Conservation (phyloP, 495 filamentous ascomycete species). For the Amniculicola lignicola region DNA sequence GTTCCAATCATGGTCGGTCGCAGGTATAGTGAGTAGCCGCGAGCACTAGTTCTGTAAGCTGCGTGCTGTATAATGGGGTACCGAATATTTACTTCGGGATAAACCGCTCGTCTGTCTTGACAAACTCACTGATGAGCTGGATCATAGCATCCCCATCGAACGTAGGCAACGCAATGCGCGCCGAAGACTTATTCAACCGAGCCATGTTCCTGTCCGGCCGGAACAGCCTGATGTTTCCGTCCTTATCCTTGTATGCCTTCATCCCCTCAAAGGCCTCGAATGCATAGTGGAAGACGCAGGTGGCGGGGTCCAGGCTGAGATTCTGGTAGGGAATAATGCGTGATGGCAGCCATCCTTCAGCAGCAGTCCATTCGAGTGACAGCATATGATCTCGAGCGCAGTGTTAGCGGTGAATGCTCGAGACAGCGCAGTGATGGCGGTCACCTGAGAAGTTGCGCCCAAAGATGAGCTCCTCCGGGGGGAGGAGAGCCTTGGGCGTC, state of each 20-base stretch:
- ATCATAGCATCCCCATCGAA: constrained; percentile 69
- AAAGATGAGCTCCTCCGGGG: constrained; percentile 79
- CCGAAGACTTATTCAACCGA: constrained; percentile 81
- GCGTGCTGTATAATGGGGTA: not conserved
- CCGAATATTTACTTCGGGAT: constrained; percentile 63
- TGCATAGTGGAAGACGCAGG: constrained; percentile 97
- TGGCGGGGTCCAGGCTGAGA: constrained; percentile 90
- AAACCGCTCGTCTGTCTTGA: constrained; percentile 77
- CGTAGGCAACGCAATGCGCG: constrained; percentile 86
- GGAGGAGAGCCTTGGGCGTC: constrained; percentile 68
- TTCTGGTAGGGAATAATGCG: constrained; percentile 92
- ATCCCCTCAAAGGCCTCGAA: constrained; percentile 98
- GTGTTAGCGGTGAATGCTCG: constrained; percentile 19
- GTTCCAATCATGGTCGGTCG: constrained; percentile 97
- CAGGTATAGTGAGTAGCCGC: constrained; percentile 90
- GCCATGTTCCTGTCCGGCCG: constrained; percentile 96
- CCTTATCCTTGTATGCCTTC: constrained; percentile 89
- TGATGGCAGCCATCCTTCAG: constrained; percentile 74
- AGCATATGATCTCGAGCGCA: constrained; percentile 83
- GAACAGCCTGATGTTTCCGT: constrained; percentile 77
- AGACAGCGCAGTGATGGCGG: constrained; percentile 1
- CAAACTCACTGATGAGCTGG: constrained; percentile 74
- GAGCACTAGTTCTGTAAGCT: constrained; percentile 43
- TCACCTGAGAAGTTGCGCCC: constrained; percentile 83
- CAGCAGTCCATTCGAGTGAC: constrained; percentile 85